phyloP scores from a whole-genome alignment of 208 protist genomes.

The Leishmania tarentolae region DNA sequence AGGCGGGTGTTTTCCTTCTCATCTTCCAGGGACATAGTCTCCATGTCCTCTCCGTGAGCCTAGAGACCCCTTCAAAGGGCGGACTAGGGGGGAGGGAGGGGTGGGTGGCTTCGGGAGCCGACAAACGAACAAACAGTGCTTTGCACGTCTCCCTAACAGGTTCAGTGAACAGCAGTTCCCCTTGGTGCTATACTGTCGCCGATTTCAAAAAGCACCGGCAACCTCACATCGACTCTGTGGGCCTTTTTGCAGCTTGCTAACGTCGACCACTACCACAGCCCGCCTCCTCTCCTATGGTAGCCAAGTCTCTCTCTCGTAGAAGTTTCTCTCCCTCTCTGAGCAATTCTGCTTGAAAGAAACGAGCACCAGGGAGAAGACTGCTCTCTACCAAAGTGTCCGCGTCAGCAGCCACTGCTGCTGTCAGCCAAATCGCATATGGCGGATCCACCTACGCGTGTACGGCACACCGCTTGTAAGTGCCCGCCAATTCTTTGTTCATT shows the following conservation, averaged over 20 bases:
- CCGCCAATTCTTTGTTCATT: not conserved
- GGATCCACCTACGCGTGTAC: not conserved
- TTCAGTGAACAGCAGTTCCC: not conserved
- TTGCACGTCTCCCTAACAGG: too few relatives aligned
- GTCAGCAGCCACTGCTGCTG: too few relatives aligned
- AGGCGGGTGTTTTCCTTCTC: not conserved
- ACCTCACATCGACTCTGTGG: not conserved
- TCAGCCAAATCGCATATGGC: not conserved
- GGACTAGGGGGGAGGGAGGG: not conserved
- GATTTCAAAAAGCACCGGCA: not conserved
- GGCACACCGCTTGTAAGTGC: not conserved
- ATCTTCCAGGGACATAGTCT: slow-evolving; percentile 1
- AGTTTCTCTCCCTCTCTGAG: not conserved
- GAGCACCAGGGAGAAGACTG: not conserved
- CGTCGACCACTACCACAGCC: not conserved
- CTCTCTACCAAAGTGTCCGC: not conserved
- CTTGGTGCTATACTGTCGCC: not conserved
- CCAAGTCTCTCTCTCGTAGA: too few relatives aligned
- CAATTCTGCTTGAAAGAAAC: not conserved
- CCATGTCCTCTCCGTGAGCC: too few relatives aligned
- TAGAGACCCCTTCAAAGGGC: too few relatives aligned
- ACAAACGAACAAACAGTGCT: not conserved
- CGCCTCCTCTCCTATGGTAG: not conserved
- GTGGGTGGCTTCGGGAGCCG: too few relatives aligned
- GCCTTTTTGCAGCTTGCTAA: not conserved